phyloP scores from a whole-genome alignment of 805 yeast genomes.

The Debaryomyces castellii region DNA sequence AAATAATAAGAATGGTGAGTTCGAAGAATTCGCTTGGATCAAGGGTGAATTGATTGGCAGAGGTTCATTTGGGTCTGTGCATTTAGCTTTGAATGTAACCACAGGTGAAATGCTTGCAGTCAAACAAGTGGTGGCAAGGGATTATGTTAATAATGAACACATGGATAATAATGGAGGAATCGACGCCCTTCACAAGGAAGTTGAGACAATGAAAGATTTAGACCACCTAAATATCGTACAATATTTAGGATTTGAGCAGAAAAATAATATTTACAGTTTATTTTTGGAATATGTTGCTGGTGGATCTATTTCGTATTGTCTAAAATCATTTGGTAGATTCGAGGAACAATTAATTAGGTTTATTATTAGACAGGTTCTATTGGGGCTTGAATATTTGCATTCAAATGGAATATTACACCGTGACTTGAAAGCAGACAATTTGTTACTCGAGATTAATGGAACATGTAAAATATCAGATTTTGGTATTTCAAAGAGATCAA shows the following conservation, averaged over 20 bases:
- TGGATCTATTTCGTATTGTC: conserved; percentile 87
- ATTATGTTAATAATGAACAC: conserved; percentile 10
- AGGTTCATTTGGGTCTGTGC: conserved; percentile 96
- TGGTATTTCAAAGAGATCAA: conserved; percentile 81
- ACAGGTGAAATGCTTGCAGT: conserved; percentile 99
- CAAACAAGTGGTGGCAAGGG: conserved; percentile 76
- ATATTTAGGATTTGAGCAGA: conserved; percentile 88
- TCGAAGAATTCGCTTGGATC: conserved; percentile 93
- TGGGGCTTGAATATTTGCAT: conserved; percentile 87
- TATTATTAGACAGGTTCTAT: conserved; percentile 74
- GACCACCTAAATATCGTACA: conserved; percentile 95
- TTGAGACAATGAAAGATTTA: conserved; percentile 87
- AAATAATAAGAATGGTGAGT: conserved; percentile 59
- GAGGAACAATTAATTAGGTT: conserved; percentile 74
- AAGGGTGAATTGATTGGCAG: conserved; percentile 95
- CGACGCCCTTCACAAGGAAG: conserved; percentile 85
- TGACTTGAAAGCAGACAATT: conserved; percentile 91
- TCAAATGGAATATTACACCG: conserved; percentile 86
- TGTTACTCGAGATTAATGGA: conserved; percentile 86
- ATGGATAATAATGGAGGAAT: conserved; percentile 59
- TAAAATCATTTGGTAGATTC: conserved; percentile 80
- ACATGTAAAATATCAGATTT: conserved; percentile 94
- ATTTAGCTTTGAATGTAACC: conserved; percentile 86
- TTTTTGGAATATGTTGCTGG: conserved; percentile 97
- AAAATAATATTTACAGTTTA: conserved; percentile 71